Percentiles rank a stretch among this genome's conserved stretches.
phyloP scores from a whole-genome alignment of 805 yeast genomes.

The Candida anglica region DNA sequence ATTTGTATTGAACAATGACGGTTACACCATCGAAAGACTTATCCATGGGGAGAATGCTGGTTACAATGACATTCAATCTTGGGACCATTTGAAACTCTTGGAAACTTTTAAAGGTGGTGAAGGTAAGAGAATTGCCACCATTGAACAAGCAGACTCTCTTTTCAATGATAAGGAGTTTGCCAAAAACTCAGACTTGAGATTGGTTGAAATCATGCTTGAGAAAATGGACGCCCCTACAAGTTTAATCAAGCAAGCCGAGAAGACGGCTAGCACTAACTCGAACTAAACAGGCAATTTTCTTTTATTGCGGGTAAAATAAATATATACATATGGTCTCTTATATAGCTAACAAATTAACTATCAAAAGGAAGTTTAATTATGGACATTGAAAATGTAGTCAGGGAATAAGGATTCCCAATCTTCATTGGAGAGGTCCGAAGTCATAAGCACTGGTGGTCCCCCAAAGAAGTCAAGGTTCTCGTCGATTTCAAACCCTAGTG shows the following conservation, averaged over 20 bases:
- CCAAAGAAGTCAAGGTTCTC: constrained; percentile 40
- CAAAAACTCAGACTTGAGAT: constrained; percentile 26
- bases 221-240: constrained; percentile 36
- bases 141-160: constrained; percentile 20
- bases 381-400: constrained; percentile 34
- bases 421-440: constrained; percentile 43
- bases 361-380: no score
- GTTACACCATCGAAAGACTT: constrained; percentile 37
- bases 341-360: no score
- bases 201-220: constrained; percentile 33
- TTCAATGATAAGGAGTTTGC: constrained; percentile 24
- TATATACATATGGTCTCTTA: no score
- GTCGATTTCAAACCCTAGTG: constrained; percentile 7
- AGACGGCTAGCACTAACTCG: constrained; percentile 24
- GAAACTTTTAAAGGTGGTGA: constrained; percentile 28
- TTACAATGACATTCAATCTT: constrained; percentile 36
- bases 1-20: constrained; percentile 37
- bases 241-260: constrained; percentile 32
- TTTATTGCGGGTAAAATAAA: no score
- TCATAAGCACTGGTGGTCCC: constrained; percentile 51
- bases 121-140: constrained; percentile 19
- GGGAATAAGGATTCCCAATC: constrained; percentile 51
- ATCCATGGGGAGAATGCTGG: constrained; percentile 35
- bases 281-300: no score
- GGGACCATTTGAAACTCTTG: constrained; percentile 32